Base-by-base conservation (phyloP, 169 alveolate species). In the Theileria parva region DNA sequence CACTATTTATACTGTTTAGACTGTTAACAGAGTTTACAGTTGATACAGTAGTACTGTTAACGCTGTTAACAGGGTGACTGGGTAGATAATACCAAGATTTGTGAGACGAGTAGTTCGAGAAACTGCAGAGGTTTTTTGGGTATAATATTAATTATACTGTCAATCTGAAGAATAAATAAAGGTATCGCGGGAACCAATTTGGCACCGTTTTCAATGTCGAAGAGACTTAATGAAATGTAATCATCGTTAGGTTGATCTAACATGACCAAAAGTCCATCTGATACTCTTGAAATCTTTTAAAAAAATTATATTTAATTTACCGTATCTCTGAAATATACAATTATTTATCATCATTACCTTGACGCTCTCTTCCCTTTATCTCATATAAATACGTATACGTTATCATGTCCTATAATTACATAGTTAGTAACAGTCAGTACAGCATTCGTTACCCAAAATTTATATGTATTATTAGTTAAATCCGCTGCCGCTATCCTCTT, bases 401-500 rank as follows among this genome's bases (percentile, higher is more conserved):
- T 44, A 27, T 67, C 89, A 81, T 81, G 39, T 76, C 53, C 79
- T 71, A 71, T 4, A 6, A 6, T 23, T 25, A 27, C 21, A 55
- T 64, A 23, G 12, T 61, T 61, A 13, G 61, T 13, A 15, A 13
- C 15, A 23, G 15, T 23, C 15, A 23, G 37, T 32, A 32, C 5
- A 32, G 37, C 37, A 32, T 32, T 32, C 5, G 37, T 32, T 61
- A 80, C 89, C 94, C 94, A 89, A 64, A 89, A 89, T 37, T 91
- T 78, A 65, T 89, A 89, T 37, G 83, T 85, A 61, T 89, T 81
- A 27, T 87, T 80, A 71, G 71, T 77, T 59, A 89, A 69, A 60
- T 89, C 89, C 7, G 94, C 94, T 7, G 92, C 94, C 12, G 92
- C 94, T 25, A 89, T 89, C 53, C 94, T 81, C 57, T 87, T 85